Conservation (phyloP, 805 yeast species). For the Hanseniaspora thailandica region DNA sequence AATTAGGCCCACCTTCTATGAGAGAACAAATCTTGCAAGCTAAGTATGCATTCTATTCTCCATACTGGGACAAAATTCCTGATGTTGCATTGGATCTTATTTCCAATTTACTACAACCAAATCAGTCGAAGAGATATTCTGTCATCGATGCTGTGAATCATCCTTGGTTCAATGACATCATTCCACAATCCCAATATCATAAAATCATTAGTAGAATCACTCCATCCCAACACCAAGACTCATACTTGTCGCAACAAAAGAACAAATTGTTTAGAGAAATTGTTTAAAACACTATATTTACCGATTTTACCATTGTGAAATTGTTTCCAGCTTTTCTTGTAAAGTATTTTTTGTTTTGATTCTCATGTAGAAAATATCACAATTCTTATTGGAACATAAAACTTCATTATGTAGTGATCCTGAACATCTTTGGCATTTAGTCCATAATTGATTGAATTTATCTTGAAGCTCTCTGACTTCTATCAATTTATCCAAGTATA, state of each 20-base stretch:
- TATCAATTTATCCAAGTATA: slow-evolving; percentile 71
- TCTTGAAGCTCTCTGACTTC: slow-evolving; percentile 70
- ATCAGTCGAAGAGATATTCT: slow-evolving; percentile 59
- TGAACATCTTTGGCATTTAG: slow-evolving; percentile 95
- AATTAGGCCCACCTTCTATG: slow-evolving; percentile 68
- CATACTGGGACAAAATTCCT: slow-evolving; percentile 63
- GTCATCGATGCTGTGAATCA: slow-evolving; percentile 78
- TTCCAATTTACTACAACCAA: slow-evolving; percentile 47
- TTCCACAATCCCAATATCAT: slow-evolving; percentile 22
- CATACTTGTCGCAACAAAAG: slow-evolving; percentile 2
- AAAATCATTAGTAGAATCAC: slow-evolving; percentile 16
- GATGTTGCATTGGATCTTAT: slow-evolving; percentile 59
- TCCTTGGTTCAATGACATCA: slow-evolving; percentile 56
- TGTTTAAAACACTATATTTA: not conserved
- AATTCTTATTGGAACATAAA: slow-evolving; percentile 85
- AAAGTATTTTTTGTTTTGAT: slow-evolving; percentile 38
- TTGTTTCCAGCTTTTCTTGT: slow-evolving; percentile 30
- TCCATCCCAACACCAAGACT: slow-evolving; percentile 13
- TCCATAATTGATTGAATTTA: slow-evolving; percentile 84
- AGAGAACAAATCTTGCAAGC: slow-evolving; percentile 60
- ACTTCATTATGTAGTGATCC: slow-evolving; percentile 94
- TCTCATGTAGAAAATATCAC: slow-evolving; percentile 96
- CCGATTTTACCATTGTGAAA: slow-evolving; percentile 31
- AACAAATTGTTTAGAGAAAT: not conserved
- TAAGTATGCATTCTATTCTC: slow-evolving; percentile 61